Evolutionary conservation across 1,284 basidiomycete species (phyloP).

Genomic region (Boletus holoroseus): DNA sequence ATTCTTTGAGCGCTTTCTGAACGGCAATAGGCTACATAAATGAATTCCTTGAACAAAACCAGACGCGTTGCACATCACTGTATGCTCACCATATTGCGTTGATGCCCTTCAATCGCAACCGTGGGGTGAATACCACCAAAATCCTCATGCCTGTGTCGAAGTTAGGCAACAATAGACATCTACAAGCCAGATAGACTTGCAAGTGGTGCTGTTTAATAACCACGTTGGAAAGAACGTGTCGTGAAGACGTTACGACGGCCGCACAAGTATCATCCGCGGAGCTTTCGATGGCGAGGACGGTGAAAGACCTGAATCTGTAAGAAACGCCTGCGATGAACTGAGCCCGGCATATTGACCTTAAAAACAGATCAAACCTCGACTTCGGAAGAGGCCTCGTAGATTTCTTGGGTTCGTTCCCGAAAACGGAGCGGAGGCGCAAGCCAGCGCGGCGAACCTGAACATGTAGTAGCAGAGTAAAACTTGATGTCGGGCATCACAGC

Average conservation of each 20-base stretch:
- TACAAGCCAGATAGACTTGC: background rate
- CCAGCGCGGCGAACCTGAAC: background rate
- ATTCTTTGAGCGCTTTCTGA: conserved; percentile 58
- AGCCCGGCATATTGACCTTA: background rate
- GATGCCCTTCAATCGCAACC: conserved; percentile 69
- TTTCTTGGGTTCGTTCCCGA: background rate
- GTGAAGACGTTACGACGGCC: background rate
- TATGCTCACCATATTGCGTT: conserved; percentile 53
- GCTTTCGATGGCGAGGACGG: conserved; percentile 1
- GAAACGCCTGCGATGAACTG: background rate
- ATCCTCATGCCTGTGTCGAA: conserved; percentile 47
- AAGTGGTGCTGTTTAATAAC: conserved; percentile 1
- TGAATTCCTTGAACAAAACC: background rate
- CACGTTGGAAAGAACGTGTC: background rate
- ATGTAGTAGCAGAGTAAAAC: background rate
- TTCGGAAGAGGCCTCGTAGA: background rate
- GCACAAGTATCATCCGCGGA: background rate
- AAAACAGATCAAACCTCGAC: background rate
- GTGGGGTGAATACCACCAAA: conserved; percentile 84
- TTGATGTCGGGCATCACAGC: background rate
- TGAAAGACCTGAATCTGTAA: background rate
- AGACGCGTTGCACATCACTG: no score
- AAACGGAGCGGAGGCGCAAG: background rate
- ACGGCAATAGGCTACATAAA: conserved; percentile 69
- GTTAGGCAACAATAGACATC: background rate